These are phyloP conservation scores for Sugiyamaella americana DNA, from an alignment of 805 yeast species.

Conservation along the genomic window DNA sequence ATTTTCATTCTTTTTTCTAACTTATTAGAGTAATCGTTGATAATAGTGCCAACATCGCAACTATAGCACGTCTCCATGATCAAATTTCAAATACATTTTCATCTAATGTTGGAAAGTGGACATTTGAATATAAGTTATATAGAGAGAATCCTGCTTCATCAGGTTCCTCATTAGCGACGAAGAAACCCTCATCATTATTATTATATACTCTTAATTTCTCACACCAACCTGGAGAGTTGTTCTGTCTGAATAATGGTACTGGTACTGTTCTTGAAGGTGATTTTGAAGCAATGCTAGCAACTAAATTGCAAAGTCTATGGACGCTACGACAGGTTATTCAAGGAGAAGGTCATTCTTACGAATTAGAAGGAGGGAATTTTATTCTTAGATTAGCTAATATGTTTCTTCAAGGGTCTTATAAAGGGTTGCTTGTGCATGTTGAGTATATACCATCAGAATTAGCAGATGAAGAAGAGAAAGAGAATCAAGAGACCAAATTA, in stretches of 20 bases:
- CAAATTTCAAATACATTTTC: conserved; percentile 64
- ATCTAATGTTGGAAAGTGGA: conserved; percentile 56
- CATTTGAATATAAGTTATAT: conserved; percentile 60
- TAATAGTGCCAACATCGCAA: conserved; percentile 25
- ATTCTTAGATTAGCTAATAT: conserved; percentile 62
- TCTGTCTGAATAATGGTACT: conserved; percentile 28
- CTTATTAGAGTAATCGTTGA: conserved; percentile 13
- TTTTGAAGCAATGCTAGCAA: conserved; percentile 48
- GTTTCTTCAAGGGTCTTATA: conserved; percentile 65
- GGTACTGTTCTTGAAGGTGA: conserved; percentile 47
- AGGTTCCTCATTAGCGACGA: not conserved
- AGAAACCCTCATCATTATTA: conserved; percentile 10
- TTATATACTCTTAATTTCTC: conserved; percentile 30
- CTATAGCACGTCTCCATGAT: conserved; percentile 66
- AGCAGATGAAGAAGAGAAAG: conserved; percentile 21
- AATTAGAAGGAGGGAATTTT: conserved; percentile 44
- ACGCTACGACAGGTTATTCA: conserved; percentile 56
- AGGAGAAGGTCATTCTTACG: conserved; percentile 69
- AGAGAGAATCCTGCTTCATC: conserved; percentile 49
- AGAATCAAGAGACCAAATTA: conserved; percentile 11
- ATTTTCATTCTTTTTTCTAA: not conserved
- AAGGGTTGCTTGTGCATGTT: conserved; percentile 61
- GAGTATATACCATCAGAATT: conserved; percentile 31
- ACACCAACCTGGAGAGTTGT: conserved; percentile 26
- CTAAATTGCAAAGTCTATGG: conserved; percentile 67